phyloP scores from a whole-genome alignment of 2,329 filamentous ascomycete genomes.

The Elsinoe ampelina region DNA sequence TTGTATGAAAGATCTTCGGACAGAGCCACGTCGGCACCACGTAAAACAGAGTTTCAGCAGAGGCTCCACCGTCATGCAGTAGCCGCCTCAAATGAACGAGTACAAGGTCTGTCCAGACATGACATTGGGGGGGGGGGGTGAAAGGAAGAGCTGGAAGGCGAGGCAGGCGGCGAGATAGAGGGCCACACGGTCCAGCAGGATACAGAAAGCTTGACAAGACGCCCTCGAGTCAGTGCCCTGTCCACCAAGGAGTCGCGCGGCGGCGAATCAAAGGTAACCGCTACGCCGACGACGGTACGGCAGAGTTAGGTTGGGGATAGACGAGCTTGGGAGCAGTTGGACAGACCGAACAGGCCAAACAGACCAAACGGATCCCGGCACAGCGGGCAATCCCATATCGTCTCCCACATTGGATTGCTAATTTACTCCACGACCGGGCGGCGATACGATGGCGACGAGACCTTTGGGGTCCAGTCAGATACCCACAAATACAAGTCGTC shows the following conservation, averaged over 20 bases:
- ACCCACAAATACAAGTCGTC: not conserved
- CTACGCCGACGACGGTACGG: slow-evolving; percentile 9
- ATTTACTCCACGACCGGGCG: not conserved
- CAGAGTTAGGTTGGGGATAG: slow-evolving; percentile 12
- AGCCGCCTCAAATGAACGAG: slow-evolving; percentile 7
- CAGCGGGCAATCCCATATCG: slow-evolving; percentile 12
- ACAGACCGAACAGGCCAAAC: not conserved
- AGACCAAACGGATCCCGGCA: slow-evolving; percentile 11
- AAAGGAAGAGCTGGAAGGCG: not conserved
- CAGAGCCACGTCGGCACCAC: slow-evolving; percentile 8
- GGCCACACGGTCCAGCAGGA: slow-evolving; percentile 6
- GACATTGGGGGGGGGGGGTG: not conserved
- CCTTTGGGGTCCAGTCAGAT: not conserved
- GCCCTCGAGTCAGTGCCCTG: slow-evolving; percentile 5
- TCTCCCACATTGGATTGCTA: not conserved
- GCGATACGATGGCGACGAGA: no score
- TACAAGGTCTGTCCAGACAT: slow-evolving; percentile 9
- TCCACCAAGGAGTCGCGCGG: not conserved
- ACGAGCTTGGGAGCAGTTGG: slow-evolving; percentile 2
- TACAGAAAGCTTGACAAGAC: slow-evolving; percentile 4
- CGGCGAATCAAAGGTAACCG: slow-evolving; percentile 6
- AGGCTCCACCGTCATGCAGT: slow-evolving; percentile 12
- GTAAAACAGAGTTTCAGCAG: slow-evolving; percentile 2
- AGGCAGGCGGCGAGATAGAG: slow-evolving; percentile 10
- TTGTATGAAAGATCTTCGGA: not conserved